These are phyloP conservation scores for Neofusicoccum sp. DNA, from an alignment of 2,329 filamentous ascomycete species.

Conservation along the genomic window DNA sequence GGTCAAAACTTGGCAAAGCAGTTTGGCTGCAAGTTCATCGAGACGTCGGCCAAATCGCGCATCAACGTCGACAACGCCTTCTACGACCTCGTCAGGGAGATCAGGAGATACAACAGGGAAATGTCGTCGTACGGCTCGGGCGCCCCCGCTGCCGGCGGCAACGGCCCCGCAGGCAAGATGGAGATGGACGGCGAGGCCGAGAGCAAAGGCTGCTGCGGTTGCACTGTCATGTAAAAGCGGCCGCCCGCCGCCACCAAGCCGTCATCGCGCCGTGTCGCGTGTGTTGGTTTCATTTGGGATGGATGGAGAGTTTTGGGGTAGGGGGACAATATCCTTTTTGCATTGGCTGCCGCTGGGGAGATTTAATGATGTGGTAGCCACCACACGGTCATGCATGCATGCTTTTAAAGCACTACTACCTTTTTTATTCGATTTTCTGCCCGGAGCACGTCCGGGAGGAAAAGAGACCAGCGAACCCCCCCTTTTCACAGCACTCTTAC, in stretches of 20 bases:
- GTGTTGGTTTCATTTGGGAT: slow-evolving; percentile 15
- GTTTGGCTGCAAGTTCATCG: slow-evolving; percentile 97
- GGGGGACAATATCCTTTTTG: slow-evolving; percentile 15
- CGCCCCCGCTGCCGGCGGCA: slow-evolving; percentile 57
- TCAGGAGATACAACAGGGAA: slow-evolving; percentile 96
- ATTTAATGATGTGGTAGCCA: slow-evolving; percentile 17
- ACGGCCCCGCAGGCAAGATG: slow-evolving; percentile 67
- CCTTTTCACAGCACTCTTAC: slow-evolving; percentile 2
- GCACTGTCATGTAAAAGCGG: slow-evolving; percentile 72
- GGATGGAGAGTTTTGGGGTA: neutral
- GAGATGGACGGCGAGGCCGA: slow-evolving; percentile 70
- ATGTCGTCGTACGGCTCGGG: slow-evolving; percentile 84
- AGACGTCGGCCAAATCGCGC: slow-evolving; percentile 96
- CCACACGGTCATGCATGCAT: slow-evolving; percentile 16
- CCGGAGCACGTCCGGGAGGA: slow-evolving; percentile 15
- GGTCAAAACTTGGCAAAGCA: slow-evolving; percentile 80
- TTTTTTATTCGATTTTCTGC: slow-evolving; percentile 14
- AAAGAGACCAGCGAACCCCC: slow-evolving; percentile 11
- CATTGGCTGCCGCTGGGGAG: slow-evolving; percentile 16
- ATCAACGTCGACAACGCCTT: slow-evolving; percentile 99
- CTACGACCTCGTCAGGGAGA: slow-evolving; percentile 97
- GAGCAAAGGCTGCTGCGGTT: slow-evolving; percentile 76
- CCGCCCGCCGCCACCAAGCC: neutral
- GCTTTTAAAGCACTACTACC: slow-evolving; percentile 12
- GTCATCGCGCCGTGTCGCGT: neutral